Evolutionary conservation across 192 early-diverging fungal species (phyloP).

Genomic region (Ambispora gerdemannii): DNA sequence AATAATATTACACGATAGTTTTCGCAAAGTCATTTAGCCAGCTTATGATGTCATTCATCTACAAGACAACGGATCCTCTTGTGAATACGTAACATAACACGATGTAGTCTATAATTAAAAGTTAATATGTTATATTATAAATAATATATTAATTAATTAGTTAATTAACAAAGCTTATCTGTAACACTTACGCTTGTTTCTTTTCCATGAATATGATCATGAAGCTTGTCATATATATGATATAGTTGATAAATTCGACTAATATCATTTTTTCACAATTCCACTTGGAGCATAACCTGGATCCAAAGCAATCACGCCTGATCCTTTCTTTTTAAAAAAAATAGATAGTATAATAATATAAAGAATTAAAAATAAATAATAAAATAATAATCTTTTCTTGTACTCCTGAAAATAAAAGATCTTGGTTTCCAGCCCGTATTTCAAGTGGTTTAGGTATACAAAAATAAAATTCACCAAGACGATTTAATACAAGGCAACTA

Average conservation of each 20-base stretch:
- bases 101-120: conserved; percentile 4
- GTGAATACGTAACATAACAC: conserved; percentile 6
- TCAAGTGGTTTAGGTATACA: conserved; percentile 14
- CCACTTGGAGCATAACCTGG: conserved; percentile 3
- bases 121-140: conserved; percentile 7
- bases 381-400: conserved; percentile 1
- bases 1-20: conserved; percentile 9
- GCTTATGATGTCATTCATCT: conserved; percentile 9
- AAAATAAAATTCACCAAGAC: conserved; percentile 11
- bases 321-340: neutral
- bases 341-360: neutral
- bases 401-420: conserved; percentile 5
- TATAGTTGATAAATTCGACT: neutral
- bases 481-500: conserved; percentile 2
- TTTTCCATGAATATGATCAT: neutral
- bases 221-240: neutral
- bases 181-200: neutral
- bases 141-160: neutral
- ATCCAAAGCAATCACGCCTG: neutral
- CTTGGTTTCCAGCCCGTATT: neutral
- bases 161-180: neutral
- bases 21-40: conserved; percentile 15
- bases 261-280: conserved; percentile 1
- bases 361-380: neutral
- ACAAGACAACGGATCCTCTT: neutral